Conservation (phyloP, 2,329 filamentous ascomycete species). For the Phialophora chinensis region DNA sequence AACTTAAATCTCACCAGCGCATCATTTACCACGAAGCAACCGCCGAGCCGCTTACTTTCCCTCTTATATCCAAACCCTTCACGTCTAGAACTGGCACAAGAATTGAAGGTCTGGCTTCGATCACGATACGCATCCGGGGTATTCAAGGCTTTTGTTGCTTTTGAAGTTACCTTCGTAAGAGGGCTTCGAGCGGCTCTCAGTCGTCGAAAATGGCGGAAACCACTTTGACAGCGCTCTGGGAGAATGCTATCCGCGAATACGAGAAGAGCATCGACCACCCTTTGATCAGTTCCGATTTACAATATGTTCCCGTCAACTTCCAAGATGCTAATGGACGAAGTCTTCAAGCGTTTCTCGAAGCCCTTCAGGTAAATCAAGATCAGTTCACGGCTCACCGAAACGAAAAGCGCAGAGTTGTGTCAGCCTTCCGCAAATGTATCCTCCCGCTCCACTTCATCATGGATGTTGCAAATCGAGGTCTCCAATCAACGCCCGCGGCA, state of each 20-base stretch:
- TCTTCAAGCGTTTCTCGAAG: constrained; percentile 12
- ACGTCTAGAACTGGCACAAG: background rate
- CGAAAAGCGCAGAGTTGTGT: constrained; percentile 14
- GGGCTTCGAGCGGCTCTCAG: background rate
- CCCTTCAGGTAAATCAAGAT: constrained; percentile 12
- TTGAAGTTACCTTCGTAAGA: background rate
- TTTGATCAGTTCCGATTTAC: background rate
- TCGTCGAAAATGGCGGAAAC: constrained; percentile 1
- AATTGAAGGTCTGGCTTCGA: background rate
- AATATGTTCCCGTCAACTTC: constrained; percentile 5
- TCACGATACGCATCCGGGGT: background rate
- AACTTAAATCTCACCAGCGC: background rate
- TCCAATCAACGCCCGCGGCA: constrained; percentile 9
- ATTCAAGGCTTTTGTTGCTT: background rate
- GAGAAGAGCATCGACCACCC: constrained; percentile 10
- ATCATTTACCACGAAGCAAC: constrained; percentile 5
- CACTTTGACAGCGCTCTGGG: constrained; percentile 11
- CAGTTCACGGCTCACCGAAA: constrained; percentile 14
- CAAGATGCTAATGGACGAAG: constrained; percentile 13
- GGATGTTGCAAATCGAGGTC: constrained; percentile 15
- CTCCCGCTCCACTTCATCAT: constrained; percentile 13
- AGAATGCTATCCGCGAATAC: constrained; percentile 9
- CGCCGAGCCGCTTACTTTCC: background rate
- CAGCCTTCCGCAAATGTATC: constrained; percentile 19
- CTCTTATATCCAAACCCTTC: background rate